phyloP scores from a whole-genome alignment of 805 yeast species.

The Suhomyces sp. region DNA sequence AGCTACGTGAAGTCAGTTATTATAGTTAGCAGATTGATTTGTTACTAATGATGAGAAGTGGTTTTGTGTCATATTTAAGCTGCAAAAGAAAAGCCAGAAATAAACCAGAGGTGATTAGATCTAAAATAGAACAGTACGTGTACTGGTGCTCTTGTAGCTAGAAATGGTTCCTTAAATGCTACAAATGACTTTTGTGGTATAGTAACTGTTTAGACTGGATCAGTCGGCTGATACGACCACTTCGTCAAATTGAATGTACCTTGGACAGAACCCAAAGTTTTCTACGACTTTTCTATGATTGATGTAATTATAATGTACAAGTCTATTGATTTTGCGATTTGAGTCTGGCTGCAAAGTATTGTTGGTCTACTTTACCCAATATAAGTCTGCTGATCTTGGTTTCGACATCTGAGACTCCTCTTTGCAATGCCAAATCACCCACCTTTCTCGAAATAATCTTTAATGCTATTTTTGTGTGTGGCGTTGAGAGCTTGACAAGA shows the following conservation, averaged over 20 bases:
- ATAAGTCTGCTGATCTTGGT: constrained; percentile 12
- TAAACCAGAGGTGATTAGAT: too few species aligned
- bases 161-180: neutral
- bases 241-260: too few species aligned
- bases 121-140: too few species aligned
- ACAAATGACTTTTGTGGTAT: too few species aligned
- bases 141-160: too few species aligned
- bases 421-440: constrained; percentile 37
- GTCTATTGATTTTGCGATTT: constrained; percentile 2
- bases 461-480: constrained; percentile 32
- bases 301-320: neutral
- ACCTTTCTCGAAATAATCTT: constrained; percentile 52
- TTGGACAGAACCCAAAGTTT: too few species aligned
- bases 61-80: neutral
- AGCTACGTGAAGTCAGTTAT: too few species aligned
- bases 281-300: neutral
- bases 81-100: neutral
- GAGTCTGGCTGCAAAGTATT: constrained; percentile 15
- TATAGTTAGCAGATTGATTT: neutral
- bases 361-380: constrained; percentile 20
- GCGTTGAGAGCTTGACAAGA: constrained; percentile 26
- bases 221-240: too few species aligned
- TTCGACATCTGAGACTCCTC: constrained; percentile 6
- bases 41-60: neutral
- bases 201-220: too few species aligned